A percentile compares a stretch with the other conserved stretches of the same genome.
Evolutionary conservation across 2,329 filamentous ascomycete species (phyloP).

Genomic region (Chaetomiaceae sp.): DNA sequence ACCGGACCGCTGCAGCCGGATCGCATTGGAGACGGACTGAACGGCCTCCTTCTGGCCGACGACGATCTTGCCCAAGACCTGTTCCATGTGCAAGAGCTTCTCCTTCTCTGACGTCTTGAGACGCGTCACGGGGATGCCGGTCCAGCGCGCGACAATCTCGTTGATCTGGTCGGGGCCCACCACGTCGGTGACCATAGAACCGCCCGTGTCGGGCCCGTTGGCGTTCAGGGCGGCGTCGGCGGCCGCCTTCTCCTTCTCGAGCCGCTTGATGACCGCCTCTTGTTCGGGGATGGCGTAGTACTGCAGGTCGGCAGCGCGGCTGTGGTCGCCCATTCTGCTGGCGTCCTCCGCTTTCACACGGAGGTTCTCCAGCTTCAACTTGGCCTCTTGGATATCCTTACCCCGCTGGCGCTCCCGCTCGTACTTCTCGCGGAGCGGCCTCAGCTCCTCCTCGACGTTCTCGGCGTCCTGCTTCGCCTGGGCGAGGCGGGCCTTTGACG

Average conservation of each 20-base stretch:
- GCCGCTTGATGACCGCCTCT: conserved; percentile 68
- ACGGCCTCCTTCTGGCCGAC: conserved; percentile 95
- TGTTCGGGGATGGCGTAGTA: conserved; percentile 98
- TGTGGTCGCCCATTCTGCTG: conserved; percentile 78
- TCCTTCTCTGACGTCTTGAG: conserved; percentile 96
- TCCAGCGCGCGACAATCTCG: conserved; percentile 95
- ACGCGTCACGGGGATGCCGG: conserved; percentile 93
- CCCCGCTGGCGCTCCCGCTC: conserved; percentile 87
- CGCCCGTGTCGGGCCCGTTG: conserved; percentile 51
- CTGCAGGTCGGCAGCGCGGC: conserved; percentile 85
- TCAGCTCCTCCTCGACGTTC: conserved; percentile 89
- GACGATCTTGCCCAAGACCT: conserved; percentile 74
- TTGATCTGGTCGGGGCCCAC: conserved; percentile 98
- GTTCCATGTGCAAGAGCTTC: conserved; percentile 97
- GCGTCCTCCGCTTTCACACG: conserved; percentile 91
- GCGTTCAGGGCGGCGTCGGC: conserved; percentile 68
- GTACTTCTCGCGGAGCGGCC: conserved; percentile 91
- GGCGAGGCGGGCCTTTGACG: conserved; percentile 75
- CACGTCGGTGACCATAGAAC: conserved; percentile 81
- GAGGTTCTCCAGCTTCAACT: conserved; percentile 88
- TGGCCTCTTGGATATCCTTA: conserved; percentile 88
- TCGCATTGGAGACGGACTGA: conserved; percentile 87
- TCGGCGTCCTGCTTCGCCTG: conserved; percentile 85
- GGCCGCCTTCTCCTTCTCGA: conserved; percentile 74
- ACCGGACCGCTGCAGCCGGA: conserved; percentile 89